A percentile compares a stretch with the other conserved stretches of the same genome.
phyloP scores from a whole-genome alignment of 176 grass and related monocot genomes.

The Paspalum vaginatum region DNA sequence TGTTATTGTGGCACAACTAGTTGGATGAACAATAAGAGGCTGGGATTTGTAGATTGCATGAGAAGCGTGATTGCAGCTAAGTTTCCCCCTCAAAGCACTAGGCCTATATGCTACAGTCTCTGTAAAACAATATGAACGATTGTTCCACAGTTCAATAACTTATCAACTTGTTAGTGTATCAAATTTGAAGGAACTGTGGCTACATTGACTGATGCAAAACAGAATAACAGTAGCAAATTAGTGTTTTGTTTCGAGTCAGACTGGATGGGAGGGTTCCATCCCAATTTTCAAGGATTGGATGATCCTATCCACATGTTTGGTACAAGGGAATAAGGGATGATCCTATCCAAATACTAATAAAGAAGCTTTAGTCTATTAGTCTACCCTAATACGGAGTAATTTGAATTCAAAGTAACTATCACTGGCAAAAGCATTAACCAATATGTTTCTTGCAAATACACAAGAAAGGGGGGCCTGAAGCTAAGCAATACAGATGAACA shows the following conservation, averaged over 20 bases:
- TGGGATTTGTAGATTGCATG: too few species aligned
- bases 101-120: neutral
- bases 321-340: too few species aligned
- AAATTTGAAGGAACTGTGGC: neutral
- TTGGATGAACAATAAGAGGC: too few species aligned
- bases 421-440: neutral
- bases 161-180: neutral
- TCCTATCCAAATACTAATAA: neutral
- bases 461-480: neutral
- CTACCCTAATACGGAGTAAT: too few species aligned
- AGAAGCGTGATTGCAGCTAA: too few species aligned
- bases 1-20: too few species aligned
- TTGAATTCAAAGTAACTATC: neutral
- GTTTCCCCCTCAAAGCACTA: neutral
- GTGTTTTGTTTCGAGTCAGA: too few species aligned
- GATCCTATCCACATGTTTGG: too few species aligned
- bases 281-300: too few species aligned
- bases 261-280: too few species aligned
- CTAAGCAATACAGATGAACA: constrained; percentile 9
- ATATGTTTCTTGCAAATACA: neutral
- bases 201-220: neutral
- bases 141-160: neutral
- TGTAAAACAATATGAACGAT: neutral
- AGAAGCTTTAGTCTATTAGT: neutral
- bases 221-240: neutral